Evolutionary conservation across 2,329 filamentous ascomycete species (phyloP).

Genomic region (Calonectria hongkongensis): DNA sequence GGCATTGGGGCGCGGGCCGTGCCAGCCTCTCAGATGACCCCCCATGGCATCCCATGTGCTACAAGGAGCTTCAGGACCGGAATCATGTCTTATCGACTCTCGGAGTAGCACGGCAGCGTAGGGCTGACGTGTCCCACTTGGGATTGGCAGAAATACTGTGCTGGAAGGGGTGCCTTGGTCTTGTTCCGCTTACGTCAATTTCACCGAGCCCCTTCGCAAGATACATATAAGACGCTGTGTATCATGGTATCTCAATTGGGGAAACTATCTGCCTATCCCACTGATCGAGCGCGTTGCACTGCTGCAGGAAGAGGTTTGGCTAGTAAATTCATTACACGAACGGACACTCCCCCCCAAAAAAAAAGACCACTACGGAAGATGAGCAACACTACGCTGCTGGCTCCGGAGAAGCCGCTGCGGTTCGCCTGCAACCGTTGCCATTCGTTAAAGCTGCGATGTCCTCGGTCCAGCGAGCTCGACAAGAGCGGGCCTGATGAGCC

Average conservation of each 20-base stretch:
- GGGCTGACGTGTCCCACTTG: constrained; percentile 28
- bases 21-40: neutral
- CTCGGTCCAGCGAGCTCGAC: constrained; percentile 35
- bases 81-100: constrained; percentile 1
- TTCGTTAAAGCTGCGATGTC: constrained; percentile 39
- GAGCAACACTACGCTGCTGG: constrained; percentile 26
- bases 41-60: neutral
- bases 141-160: neutral
- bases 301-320: neutral
- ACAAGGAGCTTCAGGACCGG: neutral
- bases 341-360: neutral
- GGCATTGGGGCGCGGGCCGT: neutral
- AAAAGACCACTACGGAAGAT: constrained; percentile 8
- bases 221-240: constrained; percentile 17
- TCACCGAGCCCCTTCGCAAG: neutral
- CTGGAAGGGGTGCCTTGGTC: neutral
- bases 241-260: neutral
- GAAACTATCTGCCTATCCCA: constrained; percentile 6
- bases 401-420: constrained; percentile 39
- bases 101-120: constrained; percentile 16
- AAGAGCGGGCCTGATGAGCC: constrained; percentile 40
- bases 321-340: neutral
- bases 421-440: constrained; percentile 43
- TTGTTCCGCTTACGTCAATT: constrained; percentile 17
- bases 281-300: neutral